Evolutionary conservation across 495 filamentous ascomycete genomes (phyloP).

Genomic region (Tuber brumale): DNA sequence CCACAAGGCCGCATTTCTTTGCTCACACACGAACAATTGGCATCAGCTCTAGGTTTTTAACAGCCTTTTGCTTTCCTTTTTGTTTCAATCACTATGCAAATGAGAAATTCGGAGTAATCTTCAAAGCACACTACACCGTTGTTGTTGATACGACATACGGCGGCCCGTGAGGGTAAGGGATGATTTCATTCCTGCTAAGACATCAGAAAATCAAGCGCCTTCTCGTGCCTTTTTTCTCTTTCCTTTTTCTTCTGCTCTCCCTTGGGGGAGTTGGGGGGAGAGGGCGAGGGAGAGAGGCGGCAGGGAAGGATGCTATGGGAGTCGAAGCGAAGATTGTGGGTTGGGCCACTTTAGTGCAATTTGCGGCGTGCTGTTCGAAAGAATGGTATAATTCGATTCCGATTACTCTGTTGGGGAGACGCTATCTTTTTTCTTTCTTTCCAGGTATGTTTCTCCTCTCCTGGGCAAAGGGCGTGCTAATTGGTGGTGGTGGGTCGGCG

Average conservation of each 20-base stretch:
- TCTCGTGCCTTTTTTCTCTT: conserved; percentile 8
- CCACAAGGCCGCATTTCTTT: conserved; percentile 99
- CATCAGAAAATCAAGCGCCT: conserved; percentile 86
- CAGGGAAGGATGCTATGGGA: conserved; percentile 56
- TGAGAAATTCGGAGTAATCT: conserved; percentile 99
- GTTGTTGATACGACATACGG: conserved; percentile 48
- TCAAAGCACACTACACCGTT: conserved; percentile 53
- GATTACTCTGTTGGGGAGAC: conserved; percentile 88
- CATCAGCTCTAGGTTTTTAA: conserved; percentile 30
- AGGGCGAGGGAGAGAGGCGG: conserved; percentile 48
- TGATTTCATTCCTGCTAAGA: conserved; percentile 88
- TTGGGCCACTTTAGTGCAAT: conserved; percentile 94
- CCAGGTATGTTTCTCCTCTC: conserved; percentile 52
- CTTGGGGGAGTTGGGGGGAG: conserved; percentile 42
- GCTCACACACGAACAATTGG: conserved; percentile 75
- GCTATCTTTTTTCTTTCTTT: conserved; percentile 51
- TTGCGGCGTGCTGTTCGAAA: conserved; percentile 71
- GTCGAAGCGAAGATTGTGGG: conserved; percentile 91
- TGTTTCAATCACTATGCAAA: conserved; percentile 60
- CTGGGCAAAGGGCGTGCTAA: conserved; percentile 14
- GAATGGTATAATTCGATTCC: conserved; percentile 93
- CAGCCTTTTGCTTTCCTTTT: conserved; percentile 39
- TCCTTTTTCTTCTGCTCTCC: conserved; percentile 48
- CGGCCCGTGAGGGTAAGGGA: conserved; percentile 92
- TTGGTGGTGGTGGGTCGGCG: neutral